These are phyloP conservation scores for Cryptococcus maquisensis DNA, from an alignment of 1,284 basidiomycete genomes.

Conservation along the genomic window DNA sequence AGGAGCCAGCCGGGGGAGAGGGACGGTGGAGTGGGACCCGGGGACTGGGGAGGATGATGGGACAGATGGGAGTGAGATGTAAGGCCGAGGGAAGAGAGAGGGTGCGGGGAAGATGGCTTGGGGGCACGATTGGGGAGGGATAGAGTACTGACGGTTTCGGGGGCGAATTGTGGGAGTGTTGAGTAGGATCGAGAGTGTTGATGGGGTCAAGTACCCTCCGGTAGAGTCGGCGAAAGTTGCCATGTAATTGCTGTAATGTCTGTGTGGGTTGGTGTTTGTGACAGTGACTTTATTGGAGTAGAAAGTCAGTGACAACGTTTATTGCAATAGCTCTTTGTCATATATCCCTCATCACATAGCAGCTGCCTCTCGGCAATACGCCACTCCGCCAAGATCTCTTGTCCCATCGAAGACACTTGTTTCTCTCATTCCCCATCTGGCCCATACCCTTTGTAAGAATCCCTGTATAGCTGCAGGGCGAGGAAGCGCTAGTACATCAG, in stretches of 20 bases:
- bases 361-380: too few species aligned
- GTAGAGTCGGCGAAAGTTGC: background rate
- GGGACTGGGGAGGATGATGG: background rate
- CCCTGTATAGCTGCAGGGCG: too few species aligned
- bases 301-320: too few species aligned
- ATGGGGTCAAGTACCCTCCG: background rate
- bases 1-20: background rate
- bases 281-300: too few species aligned
- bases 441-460: too few species aligned
- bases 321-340: too few species aligned
- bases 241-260: background rate
- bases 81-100: background rate
- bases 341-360: too few species aligned
- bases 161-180: background rate
- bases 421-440: too few species aligned
- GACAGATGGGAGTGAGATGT: background rate
- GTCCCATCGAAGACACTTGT: too few species aligned
- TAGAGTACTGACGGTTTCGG: background rate
- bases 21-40: background rate
- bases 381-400: too few species aligned
- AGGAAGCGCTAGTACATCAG: too few species aligned
- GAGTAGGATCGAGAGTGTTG: background rate
- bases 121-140: background rate
- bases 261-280: too few species aligned
- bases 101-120: background rate